Evolutionary conservation across 768 basidiomycete genomes (phyloP), one percentile per base, ranked within the genome.

Genomic region (Pulveroboletus sp.): DNA sequence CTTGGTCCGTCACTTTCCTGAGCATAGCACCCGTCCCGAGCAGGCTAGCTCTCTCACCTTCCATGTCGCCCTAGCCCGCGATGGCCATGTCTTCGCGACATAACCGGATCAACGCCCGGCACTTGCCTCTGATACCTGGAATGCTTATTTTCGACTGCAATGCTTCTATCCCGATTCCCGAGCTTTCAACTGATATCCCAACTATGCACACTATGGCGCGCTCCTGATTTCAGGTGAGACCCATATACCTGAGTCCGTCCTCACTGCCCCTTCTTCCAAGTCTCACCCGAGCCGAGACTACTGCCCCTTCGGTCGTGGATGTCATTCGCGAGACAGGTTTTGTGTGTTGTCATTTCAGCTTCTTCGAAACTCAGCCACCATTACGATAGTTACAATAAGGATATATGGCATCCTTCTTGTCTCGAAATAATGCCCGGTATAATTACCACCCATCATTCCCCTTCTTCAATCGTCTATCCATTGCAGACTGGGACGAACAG

Each of bases 61-160:
- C 45, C 31, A 39, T 21, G 6, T 15, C 4, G 41, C 47, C 51
- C 53, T 38, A 26, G 43, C 46, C 27, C 42, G 8, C 43, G 33
- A 5, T 6, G 41, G 43, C 24, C 39, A 24, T 35, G 24, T 18
- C 26, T 32, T 11, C 67, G 65, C 63, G 60, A 60, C 32, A 39
- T 45, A 35, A 21, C 31, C 64, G 61, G 64, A 63, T 66, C 66
- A 45, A 58, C 53, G 32, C 32, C 47, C 24, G 45, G 28, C 21
- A 4, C 30, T 3, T 36, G 38, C n/a, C 26, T 15, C n/a, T 51
- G 51, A 49, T 46, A 21, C 35, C 30, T 30, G 44, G 15, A 50
- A 47, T 43, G 6, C 15, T 45, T 14, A 18, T 8, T 24, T n/a
- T 14, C 13, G 18, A 10, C 18, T 44, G 8, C 39, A 27, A 30